Percentiles rank a stretch among this genome's conserved stretches.
These are phyloP conservation scores for Zanthoxylum bungeanum DNA, from an alignment of 345 rosid species.

Conservation along the genomic window DNA sequence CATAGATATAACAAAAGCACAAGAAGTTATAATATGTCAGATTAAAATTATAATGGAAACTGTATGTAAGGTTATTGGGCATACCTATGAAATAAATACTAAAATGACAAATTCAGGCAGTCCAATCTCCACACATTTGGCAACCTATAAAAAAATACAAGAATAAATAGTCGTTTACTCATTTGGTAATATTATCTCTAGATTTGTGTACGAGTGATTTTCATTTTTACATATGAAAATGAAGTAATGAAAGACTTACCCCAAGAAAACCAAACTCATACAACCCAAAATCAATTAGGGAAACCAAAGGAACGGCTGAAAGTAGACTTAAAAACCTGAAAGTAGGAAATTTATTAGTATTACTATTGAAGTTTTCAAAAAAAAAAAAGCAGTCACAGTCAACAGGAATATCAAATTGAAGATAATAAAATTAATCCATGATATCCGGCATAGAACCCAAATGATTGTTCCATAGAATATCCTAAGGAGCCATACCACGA, in stretches of 20 bases:
- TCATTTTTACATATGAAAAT: too few species aligned
- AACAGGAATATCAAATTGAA: background rate
- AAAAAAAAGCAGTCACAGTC: background rate
- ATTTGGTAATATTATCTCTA: background rate
- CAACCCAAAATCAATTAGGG: constrained; percentile 85
- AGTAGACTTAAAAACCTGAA: constrained; percentile 91
- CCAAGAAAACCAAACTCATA: too few species aligned
- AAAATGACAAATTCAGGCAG: too few species aligned
- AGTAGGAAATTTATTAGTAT: constrained; percentile 12
- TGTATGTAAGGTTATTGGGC: background rate
- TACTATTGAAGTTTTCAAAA: background rate
- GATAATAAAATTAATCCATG: background rate
- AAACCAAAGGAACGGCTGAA: constrained; percentile 89
- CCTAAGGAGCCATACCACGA: background rate
- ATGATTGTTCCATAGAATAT: background rate
- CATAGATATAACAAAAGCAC: background rate
- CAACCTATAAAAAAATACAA: constrained; percentile 9
- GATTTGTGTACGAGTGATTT: background rate
- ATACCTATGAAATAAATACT: too few species aligned
- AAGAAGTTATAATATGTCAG: background rate
- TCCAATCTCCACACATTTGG: too few species aligned
- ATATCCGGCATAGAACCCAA: background rate
- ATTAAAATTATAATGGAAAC: background rate
- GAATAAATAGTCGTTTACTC: constrained; percentile 12
- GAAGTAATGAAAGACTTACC: too few species aligned